These are phyloP conservation scores for Cinnamomum micranthum DNA, from an alignment of 164 flowering plant genomes.

Conservation along the genomic window DNA sequence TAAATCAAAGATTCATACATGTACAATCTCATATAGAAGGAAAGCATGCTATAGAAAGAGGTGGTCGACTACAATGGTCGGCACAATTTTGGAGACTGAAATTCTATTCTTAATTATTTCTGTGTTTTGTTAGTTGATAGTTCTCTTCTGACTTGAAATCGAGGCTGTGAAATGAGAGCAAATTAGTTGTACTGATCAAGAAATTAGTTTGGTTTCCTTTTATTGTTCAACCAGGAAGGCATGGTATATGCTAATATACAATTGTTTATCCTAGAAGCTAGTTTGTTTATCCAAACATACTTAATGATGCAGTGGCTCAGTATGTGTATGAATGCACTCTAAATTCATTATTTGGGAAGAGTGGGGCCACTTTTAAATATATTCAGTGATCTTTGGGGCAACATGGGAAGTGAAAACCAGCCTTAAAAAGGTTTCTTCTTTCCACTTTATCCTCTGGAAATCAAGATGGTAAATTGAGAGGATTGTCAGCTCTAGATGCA, in stretches of 20 bases:
- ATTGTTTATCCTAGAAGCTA: too few species aligned
- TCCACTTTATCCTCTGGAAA: not conserved
- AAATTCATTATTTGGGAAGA: too few species aligned
- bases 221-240: not conserved
- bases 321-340: too few species aligned
- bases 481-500: not conserved
- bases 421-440: not conserved
- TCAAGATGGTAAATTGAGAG: not conserved
- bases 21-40: too few species aligned
- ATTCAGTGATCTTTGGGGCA: not conserved
- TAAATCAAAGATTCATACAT: too few species aligned
- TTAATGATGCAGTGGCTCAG: not conserved
- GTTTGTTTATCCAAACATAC: not conserved
- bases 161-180: not conserved
- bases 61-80: too few species aligned
- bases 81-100: too few species aligned
- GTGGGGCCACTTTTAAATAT: not conserved
- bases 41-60: too few species aligned
- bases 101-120: too few species aligned
- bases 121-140: too few species aligned
- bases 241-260: too few species aligned
- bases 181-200: not conserved
- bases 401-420: not conserved
- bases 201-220: not conserved
- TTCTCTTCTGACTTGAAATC: not conserved